Conservation (phyloP, 1,284 basidiomycete species). For the Leccinum pachyderme region DNA sequence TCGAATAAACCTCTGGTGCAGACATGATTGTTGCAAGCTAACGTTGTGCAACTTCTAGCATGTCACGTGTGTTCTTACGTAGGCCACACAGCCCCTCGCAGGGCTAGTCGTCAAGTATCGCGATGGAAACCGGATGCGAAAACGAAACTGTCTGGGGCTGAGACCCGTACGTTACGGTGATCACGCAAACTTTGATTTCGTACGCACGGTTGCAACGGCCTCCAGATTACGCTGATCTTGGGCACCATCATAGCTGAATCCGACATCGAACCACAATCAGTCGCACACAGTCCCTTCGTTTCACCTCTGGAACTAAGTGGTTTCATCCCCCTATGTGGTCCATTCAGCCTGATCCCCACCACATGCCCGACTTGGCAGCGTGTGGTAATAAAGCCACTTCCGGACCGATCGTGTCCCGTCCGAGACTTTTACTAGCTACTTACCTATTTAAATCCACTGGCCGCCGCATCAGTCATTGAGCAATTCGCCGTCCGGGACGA, state of each 20-base stretch:
- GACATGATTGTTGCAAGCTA: slow-evolving; percentile 49
- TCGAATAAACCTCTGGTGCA: slow-evolving; percentile 71
- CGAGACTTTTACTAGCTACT: not conserved
- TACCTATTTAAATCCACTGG: not conserved
- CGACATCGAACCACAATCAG: not conserved
- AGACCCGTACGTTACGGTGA: not conserved
- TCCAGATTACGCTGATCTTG: not conserved
- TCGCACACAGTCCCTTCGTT: not conserved
- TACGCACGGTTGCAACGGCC: not conserved
- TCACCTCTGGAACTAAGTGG: not conserved
- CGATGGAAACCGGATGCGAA: not conserved
- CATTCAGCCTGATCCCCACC: not conserved
- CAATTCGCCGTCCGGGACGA: not conserved
- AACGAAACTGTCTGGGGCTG: not conserved
- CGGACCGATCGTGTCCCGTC: not conserved
- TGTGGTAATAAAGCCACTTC: not conserved
- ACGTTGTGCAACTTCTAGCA: not conserved
- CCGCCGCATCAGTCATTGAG: not conserved
- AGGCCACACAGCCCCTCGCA: no score
- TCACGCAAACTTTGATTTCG: not conserved
- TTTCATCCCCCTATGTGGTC: not conserved
- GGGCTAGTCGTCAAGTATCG: no score
- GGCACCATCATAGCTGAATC: not conserved
- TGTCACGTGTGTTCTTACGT: not conserved
- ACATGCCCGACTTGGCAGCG: not conserved